Evolutionary conservation across 1,284 basidiomycete species (phyloP), one percentile per base, ranked within the genome.

Genomic region (Athelia psychrophila): DNA sequence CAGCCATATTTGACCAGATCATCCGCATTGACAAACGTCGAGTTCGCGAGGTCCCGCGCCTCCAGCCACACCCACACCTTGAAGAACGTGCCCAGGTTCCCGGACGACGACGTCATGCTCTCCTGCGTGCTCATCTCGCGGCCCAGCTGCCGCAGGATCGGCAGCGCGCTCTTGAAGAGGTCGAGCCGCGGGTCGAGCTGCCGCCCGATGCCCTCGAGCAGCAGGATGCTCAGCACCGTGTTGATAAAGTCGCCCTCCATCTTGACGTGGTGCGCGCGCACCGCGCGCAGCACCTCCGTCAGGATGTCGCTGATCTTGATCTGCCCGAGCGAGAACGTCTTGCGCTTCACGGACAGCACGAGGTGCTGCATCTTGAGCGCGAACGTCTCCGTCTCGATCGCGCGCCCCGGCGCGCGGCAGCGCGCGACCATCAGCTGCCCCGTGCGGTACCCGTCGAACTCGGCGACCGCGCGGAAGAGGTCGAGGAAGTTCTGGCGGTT

Each of bases 201-300:
- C 51, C 97, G 73, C 16, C 97, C 97, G 58, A 99, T 98, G 0
- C 97, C 97, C 71, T 99, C 97, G 44, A 99, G 74, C 49, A 99
- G 67, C 53, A 99, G 70, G 52, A 98, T 94, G 9, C 91, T 92
- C 55, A 99, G 91, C 48, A 99, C 94, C 0, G 97, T 99, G 67
- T 99, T 98, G 62, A 99, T 87, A 65, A 99, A 99, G 68, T 99
- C 97, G 13, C 89, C 93, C 72, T 99, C 96, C 86, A 99, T 91
- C 78, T 95, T 98, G 60, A 99, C 97, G 65, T 98, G 97, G 68
- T 98, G 95, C 58, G 84, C 79, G 48, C 95, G 75, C 1, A 99
- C 95, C n/a, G 88, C 86, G 60, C 75, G 83, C 44, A 99, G 74
- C 8, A 98, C 95, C 58, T 96, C 89, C 5, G 83, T 88, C 38